These are phyloP conservation scores for Talaromyces sp. DNA, from an alignment of 2,329 filamentous ascomycete species.

Conservation along the genomic window DNA sequence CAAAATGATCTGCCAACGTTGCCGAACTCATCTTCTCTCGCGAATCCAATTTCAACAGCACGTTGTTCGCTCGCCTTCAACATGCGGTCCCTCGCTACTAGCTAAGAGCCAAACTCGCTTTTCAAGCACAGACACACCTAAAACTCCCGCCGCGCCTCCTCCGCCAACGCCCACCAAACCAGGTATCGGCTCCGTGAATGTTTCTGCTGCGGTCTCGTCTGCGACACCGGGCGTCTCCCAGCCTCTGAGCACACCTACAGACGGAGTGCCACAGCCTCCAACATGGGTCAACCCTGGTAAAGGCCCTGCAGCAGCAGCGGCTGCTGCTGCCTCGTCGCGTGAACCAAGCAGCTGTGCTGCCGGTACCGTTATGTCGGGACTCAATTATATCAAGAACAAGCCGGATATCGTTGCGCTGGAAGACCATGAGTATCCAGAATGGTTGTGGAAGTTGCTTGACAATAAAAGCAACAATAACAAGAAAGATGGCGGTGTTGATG, in stretches of 20 bases:
- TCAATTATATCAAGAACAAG: constrained; percentile 47
- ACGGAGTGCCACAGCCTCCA: constrained; percentile 14
- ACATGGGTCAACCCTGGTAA: constrained; percentile 16
- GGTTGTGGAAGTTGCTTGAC: constrained; percentile 44
- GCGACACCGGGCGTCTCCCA: constrained; percentile 37
- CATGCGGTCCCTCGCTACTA: constrained; percentile 25
- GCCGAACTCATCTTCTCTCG: constrained; percentile 36
- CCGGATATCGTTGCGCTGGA: constrained; percentile 41
- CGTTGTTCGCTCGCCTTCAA: constrained; percentile 22
- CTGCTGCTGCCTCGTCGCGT: constrained; percentile 24
- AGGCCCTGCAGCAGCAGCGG: constrained; percentile 20
- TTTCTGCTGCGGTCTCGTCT: constrained; percentile 35
- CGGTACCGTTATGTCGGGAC: constrained; percentile 36
- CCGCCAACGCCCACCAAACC: constrained; percentile 29
- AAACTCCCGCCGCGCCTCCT: constrained; percentile 21
- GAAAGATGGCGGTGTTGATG: constrained; percentile 33
- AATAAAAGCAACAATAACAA: constrained; percentile 29
- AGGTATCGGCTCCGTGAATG: constrained; percentile 22
- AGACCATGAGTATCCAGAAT: constrained; percentile 46
- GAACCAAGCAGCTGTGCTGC: constrained; percentile 35
- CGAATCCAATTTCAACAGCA: constrained; percentile 30
- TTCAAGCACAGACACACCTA: constrained; percentile 23
- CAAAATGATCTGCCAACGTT: constrained; percentile 39
- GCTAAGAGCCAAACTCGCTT: constrained; percentile 26
- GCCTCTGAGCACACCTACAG: constrained; percentile 35